A percentile compares a stretch with the other conserved stretches of the same genome.
Conservation (phyloP, 2,329 filamentous ascomycete genomes). For the Acephala macrosclerotiorum region DNA sequence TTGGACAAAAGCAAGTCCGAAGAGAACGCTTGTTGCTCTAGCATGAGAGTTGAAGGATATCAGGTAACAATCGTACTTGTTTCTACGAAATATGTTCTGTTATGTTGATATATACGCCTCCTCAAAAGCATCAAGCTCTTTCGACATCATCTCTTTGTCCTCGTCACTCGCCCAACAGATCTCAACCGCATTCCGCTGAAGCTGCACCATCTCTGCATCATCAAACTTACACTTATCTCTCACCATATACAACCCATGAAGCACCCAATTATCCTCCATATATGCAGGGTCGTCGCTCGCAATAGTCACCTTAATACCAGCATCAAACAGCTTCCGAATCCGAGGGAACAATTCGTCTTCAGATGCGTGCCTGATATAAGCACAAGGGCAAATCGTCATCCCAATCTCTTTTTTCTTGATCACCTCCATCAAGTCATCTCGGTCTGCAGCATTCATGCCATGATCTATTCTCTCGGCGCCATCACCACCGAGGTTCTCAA, state of each 20-base stretch:
- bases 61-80: not conserved
- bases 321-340: constrained; percentile 50
- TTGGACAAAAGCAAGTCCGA: no score
- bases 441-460: constrained; percentile 66
- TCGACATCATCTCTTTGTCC: constrained; percentile 43
- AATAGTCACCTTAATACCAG: constrained; percentile 51
- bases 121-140: constrained; percentile 25
- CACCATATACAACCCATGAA: constrained; percentile 54
- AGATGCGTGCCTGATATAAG: constrained; percentile 63
- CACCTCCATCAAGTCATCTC: constrained; percentile 58
- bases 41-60: not conserved
- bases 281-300: constrained; percentile 55
- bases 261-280: constrained; percentile 58
- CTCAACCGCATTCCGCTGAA: constrained; percentile 52
- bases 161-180: constrained; percentile 54
- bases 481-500: constrained; percentile 62
- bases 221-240: constrained; percentile 50
- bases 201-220: constrained; percentile 50
- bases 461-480: constrained; percentile 74
- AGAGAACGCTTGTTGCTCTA: no score
- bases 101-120: not conserved
- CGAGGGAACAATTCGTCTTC: constrained; percentile 51
- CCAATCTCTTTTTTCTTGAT: constrained; percentile 53
- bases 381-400: constrained; percentile 75
- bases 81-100: not conserved